Percentiles rank a stretch among this genome's conserved stretches.
Conservation (phyloP, 768 basidiomycete species). For the Tephrocybe sp. region DNA sequence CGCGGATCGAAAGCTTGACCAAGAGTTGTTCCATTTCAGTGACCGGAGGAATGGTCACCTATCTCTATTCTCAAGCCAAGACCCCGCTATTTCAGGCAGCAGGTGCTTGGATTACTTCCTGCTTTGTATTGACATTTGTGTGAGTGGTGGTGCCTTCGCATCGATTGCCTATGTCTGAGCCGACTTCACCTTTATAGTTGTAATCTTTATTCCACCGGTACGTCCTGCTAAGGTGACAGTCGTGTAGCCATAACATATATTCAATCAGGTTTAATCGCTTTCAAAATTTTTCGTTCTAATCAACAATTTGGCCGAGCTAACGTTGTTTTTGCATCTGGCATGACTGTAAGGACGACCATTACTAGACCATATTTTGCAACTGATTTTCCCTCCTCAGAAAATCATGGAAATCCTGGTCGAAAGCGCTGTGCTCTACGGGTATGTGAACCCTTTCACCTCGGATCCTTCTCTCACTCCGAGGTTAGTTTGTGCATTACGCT, state of each 20-base stretch:
- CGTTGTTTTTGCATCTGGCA: conserved; percentile 4
- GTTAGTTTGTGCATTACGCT: conserved; percentile 16
- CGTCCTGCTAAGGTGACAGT: background rate
- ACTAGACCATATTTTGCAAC: background rate
- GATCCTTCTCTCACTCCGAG: background rate
- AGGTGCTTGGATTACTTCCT: conserved; percentile 21
- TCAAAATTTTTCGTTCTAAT: conserved; percentile 18
- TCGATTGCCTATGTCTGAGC: background rate
- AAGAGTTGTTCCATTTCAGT: background rate
- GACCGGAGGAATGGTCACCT: conserved; percentile 17
- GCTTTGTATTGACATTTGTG: conserved; percentile 21
- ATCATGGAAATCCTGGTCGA: conserved; percentile 23
- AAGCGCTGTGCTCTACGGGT: conserved; percentile 22
- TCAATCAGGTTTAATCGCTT: conserved; percentile 18
- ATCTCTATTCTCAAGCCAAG: conserved; percentile 19
- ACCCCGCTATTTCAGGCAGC: conserved; percentile 21
- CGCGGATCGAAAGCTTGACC: background rate
- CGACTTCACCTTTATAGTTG: conserved; percentile 11
- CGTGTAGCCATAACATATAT: background rate
- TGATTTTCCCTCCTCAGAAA: conserved; percentile 13
- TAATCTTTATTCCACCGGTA: conserved; percentile 20
- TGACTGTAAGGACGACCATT: conserved; percentile 4
- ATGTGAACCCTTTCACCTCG: background rate
- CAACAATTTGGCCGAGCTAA: conserved; percentile 4
- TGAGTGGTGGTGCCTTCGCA: background rate